phyloP scores from a whole-genome alignment of 306 rosid species.

The Prunus kanzakura region DNA sequence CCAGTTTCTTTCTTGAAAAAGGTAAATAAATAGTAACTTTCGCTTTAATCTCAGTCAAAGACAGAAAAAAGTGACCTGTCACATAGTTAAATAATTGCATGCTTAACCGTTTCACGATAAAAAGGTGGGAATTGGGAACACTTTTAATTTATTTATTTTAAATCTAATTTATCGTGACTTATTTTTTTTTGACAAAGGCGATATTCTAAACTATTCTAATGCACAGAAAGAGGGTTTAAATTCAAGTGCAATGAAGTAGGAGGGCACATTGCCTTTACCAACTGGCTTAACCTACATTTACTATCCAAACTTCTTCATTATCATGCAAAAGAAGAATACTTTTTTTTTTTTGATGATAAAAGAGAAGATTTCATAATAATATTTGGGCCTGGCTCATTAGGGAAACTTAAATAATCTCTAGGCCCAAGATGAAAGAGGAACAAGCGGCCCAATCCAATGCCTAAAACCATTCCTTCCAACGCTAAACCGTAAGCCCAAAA shows the following conservation, averaged over 20 bases:
- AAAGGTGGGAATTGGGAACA: neutral
- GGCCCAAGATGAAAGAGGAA: neutral
- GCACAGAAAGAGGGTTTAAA: too few species aligned
- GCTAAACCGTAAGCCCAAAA: slow-evolving; percentile 25
- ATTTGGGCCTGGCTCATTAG: neutral
- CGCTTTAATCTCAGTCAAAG: neutral
- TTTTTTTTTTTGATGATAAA: too few species aligned
- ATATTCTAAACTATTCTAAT: too few species aligned
- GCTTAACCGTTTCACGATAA: neutral
- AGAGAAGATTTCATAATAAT: neutral
- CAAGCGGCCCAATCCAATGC: neutral
- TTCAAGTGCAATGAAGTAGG: too few species aligned
- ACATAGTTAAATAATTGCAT: neutral
- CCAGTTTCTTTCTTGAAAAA: neutral
- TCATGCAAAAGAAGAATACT: too few species aligned
- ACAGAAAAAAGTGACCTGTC: neutral
- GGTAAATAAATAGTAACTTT: neutral
- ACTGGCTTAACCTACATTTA: too few species aligned
- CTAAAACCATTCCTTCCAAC: neutral
- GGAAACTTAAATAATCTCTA: too few species aligned
- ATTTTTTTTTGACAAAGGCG: neutral
- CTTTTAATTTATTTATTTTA: neutral
- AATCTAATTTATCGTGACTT: neutral
- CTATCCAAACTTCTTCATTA: too few species aligned
- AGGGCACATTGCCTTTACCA: too few species aligned